Evolutionary conservation across 495 filamentous ascomycete species (phyloP).

Genomic region (Parathielavia appendiculata): DNA sequence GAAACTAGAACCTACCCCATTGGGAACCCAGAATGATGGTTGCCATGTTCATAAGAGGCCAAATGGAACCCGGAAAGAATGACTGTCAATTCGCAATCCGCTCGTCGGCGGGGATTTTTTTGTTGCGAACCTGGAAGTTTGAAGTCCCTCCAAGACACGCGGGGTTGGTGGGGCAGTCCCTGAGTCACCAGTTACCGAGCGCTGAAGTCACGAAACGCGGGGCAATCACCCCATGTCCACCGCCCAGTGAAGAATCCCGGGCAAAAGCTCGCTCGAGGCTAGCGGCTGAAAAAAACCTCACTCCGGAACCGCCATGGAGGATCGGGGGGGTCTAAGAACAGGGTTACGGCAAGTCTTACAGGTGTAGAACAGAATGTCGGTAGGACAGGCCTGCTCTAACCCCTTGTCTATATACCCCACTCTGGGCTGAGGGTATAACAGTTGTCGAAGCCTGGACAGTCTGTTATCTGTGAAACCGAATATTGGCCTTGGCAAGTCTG

Average conservation of each 20-base stretch:
- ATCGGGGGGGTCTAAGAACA: too few species aligned
- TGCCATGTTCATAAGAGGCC: conserved; percentile 24
- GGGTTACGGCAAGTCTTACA: too few species aligned
- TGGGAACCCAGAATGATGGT: conserved; percentile 33
- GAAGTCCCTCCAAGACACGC: conserved; percentile 6
- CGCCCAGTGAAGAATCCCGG: conserved; percentile 1
- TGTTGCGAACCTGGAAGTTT: conserved; percentile 10
- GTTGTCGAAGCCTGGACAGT: too few species aligned
- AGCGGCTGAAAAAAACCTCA: too few species aligned
- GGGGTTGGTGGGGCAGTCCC: conserved; percentile 15
- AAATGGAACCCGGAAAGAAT: conserved; percentile 11
- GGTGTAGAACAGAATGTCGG: too few species aligned
- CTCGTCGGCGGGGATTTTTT: conserved; percentile 13
- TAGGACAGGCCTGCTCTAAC: too few species aligned
- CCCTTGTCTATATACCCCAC: too few species aligned
- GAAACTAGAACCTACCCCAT: conserved; percentile 23
- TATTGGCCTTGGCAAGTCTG: too few species aligned
- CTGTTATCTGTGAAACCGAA: too few species aligned
- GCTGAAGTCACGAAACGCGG: conserved; percentile 7
- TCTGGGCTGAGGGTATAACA: too few species aligned
- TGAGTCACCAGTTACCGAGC: conserved; percentile 11
- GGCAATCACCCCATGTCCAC: not conserved
- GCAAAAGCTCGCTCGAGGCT: conserved; percentile 3
- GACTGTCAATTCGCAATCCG: conserved; percentile 11
- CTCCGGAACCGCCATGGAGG: too few species aligned